Base-by-base conservation (phyloP, 148 eudicot species). In the Silene conica region DNA sequence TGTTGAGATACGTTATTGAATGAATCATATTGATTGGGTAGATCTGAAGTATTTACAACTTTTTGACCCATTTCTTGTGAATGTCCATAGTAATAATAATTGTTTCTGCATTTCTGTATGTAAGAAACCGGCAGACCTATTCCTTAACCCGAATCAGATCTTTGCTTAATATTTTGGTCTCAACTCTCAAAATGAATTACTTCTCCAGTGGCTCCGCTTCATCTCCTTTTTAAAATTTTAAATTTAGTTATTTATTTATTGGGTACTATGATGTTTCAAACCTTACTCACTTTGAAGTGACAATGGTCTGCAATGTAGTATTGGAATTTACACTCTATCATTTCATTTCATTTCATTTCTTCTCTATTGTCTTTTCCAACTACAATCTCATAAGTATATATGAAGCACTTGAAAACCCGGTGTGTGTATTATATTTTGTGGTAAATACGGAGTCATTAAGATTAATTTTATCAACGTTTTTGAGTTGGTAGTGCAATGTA, bases 31-130 rank as follows among this genome's bases (percentile, higher is more conserved):
- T 46, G 1, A 19, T 4, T 62, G 19, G 45, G 0, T 52, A 74
- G 74, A 69, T 79, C 82, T 79, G 73, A n/a, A 54, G 41, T 52
- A 23, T 67, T 67, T 45, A 46, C 21, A 48, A 46, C 10, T 64
- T 23, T 64, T 64, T 64, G 3, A 64, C 26, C 2, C 6, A 25
- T 50, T 50, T 16, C 6, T 60, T 20, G 15, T 14, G n/a, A n/a
- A n/a, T n/a, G n/a, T n/a, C n/a, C n/a, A n/a, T n/a, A n/a, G n/a
- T 5, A 20, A 34, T 22, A 6, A 67, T 31, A n/a, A 63, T 8
- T 22, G 38, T 45, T 66, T 22, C 55, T 31, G n/a, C n/a, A n/a
- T n/a, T n/a, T n/a, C n/a, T n/a, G 8, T 66, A 65, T 28, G 9
- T 67, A 66, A 48, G 21, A 67, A 69, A 69, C 79, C 79, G 26